These are phyloP conservation scores for Aspergillus floridensis DNA, from an alignment of 2,329 filamentous ascomycete species.

Conservation along the genomic window DNA sequence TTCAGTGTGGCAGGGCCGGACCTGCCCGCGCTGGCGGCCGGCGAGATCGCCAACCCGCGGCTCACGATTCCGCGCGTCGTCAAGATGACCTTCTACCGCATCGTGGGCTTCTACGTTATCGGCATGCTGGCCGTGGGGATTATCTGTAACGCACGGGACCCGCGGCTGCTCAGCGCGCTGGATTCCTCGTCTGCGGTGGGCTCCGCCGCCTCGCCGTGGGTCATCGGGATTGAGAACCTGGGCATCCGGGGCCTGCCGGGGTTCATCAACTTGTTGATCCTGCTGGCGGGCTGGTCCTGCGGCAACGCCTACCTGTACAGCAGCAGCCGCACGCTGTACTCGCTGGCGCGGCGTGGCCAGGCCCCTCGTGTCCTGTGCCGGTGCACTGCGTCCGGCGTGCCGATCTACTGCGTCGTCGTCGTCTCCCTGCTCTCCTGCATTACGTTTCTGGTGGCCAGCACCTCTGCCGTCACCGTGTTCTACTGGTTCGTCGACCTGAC, in stretches of 20 bases:
- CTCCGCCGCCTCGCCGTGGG: constrained; percentile 68
- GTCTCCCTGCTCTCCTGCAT: constrained; percentile 66
- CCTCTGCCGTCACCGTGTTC: constrained; percentile 59
- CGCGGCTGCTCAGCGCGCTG: constrained; percentile 17
- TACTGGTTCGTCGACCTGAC: constrained; percentile 67
- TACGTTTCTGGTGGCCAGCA: constrained; percentile 58
- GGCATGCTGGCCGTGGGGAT: constrained; percentile 54
- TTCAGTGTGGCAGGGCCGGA: constrained; percentile 65
- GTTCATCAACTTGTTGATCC: constrained; percentile 71
- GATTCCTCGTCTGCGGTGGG: constrained; percentile 57
- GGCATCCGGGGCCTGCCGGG: constrained; percentile 65
- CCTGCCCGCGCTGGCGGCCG: constrained; percentile 58
- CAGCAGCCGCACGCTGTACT: constrained; percentile 52
- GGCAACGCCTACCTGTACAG: constrained; percentile 64
- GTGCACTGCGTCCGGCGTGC: constrained; percentile 63
- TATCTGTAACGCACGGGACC: too few species aligned
- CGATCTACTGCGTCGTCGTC: constrained; percentile 65
- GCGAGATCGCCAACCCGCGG: constrained; percentile 67
- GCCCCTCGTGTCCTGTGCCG: constrained; percentile 56
- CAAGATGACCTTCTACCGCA: constrained; percentile 73
- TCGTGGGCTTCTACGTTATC: constrained; percentile 72
- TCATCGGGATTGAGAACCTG: constrained; percentile 68
- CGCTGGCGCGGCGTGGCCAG: constrained; percentile 47
- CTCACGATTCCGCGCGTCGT: constrained; percentile 69
- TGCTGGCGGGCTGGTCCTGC: constrained; percentile 68